Evolutionary conservation across 257 asterid species (phyloP), one percentile per base, ranked within the genome.

Genomic region (Handroanthus guayacan): DNA sequence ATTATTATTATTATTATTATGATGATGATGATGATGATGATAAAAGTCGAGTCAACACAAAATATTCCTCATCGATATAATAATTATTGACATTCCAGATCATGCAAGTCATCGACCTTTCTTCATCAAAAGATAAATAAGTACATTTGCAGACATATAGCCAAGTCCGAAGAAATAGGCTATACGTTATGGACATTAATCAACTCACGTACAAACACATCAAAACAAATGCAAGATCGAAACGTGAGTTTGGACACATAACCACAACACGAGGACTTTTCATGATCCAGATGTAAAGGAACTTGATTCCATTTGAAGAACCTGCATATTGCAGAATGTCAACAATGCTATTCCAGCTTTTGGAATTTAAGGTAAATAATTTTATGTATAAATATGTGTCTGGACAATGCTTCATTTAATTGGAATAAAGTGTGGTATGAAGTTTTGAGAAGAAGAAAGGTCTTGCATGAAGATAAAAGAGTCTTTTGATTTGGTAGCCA

Each of bases 401-500:
- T 1, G 14, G 10, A 20, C 31, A 25, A 65, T 38, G 67, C 39
- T 81, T 66, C 45, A 4, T 9, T 39, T 31, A 10, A 6, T 16
- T 45, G 9, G 5, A 13, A 3, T 56, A 7, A 5, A 11, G 6
- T 43, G 17, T 10, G 76, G 31, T 47, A 50, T 34, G 57, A 0
- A 25, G 41, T 20, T 17, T 4, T 34, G n/a, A 31, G 69, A 64
- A 60, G 76, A 74, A 47, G 85, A 67, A 78, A 75, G 83, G 68
- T 75, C 79, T 47, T 60, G 73, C 85, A 78, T 67, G 84, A 63
- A 36, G 80, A 75, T 84, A 57, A 17, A 64, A 2, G 78, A 62
- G 70, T 78, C 65, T 71, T 54, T 25, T 56, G 16, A 67, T 82
- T 71, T 71, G 81, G 20, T 75, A 82, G 84, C 84, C 86, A 81